phyloP scores from a whole-genome alignment of 805 yeast species.

The Metschnikowia gelsemii region DNA sequence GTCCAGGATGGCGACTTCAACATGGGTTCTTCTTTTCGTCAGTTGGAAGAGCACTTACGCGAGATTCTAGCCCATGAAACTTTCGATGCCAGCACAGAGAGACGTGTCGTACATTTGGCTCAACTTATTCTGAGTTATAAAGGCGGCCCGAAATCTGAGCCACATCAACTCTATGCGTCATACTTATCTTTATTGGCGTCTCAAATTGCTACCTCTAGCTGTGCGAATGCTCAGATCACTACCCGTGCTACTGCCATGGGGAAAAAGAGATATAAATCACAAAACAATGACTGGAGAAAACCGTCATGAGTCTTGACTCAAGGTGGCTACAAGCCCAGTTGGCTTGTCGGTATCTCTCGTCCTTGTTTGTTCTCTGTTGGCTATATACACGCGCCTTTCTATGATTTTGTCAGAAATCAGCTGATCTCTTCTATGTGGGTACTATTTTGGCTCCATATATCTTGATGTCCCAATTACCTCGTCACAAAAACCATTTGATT shows the following conservation, averaged over 20 bases:
- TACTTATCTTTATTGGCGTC: constrained; percentile 33
- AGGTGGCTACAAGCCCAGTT: too few relatives aligned
- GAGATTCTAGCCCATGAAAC: constrained; percentile 20
- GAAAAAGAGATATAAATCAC: constrained; percentile 3
- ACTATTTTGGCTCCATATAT: too few relatives aligned
- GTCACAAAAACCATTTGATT: too few relatives aligned
- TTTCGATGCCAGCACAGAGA: constrained; percentile 10
- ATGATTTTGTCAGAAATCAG: too few relatives aligned
- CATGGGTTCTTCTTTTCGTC: constrained; percentile 20
- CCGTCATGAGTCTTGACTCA: not conserved
- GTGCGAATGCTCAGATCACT: constrained; percentile 14
- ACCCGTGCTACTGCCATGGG: constrained; percentile 10
- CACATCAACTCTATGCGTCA: constrained; percentile 23
- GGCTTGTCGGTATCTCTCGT: too few relatives aligned
- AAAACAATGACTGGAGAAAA: not conserved
- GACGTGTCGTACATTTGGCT: constrained; percentile 29
- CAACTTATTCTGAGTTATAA: constrained; percentile 22
- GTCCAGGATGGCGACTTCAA: constrained; percentile 12
- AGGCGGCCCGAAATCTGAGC: constrained; percentile 9
- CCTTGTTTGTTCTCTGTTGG: too few relatives aligned
- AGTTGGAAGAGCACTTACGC: constrained; percentile 25
- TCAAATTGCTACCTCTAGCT: constrained; percentile 24
- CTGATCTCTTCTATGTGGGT: too few relatives aligned
- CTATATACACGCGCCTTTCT: too few relatives aligned
- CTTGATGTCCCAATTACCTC: too few relatives aligned